Evolutionary conservation across 2,329 filamentous ascomycete species (phyloP).

Genomic region (Plenodomus biglobosus): DNA sequence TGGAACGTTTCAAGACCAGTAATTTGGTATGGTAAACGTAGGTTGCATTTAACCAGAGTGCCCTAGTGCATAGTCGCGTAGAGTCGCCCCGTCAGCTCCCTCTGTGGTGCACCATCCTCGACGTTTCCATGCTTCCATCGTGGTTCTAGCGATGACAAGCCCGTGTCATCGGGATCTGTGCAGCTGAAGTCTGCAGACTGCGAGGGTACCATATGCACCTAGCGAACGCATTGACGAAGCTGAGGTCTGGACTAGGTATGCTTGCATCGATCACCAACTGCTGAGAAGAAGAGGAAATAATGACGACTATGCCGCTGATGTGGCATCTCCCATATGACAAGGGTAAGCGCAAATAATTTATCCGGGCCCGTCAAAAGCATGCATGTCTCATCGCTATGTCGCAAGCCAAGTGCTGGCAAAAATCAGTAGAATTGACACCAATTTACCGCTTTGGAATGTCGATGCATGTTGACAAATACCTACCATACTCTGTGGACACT

Average conservation of each 20-base stretch:
- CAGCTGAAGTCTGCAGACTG: slow-evolving; percentile 10
- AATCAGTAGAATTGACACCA: background rate
- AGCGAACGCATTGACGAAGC: slow-evolving; percentile 6
- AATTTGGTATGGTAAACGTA: slow-evolving; percentile 14
- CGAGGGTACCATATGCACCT: too few species aligned
- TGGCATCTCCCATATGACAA: background rate
- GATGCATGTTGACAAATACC: background rate
- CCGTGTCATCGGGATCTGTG: slow-evolving; percentile 18
- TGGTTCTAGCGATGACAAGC: slow-evolving; percentile 23
- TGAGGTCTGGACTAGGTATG: slow-evolving; percentile 3
- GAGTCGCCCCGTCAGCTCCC: slow-evolving; percentile 9
- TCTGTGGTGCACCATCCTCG: background rate
- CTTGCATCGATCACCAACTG: slow-evolving; percentile 1
- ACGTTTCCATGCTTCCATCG: slow-evolving; percentile 11
- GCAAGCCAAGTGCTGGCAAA: background rate
- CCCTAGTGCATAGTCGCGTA: slow-evolving; percentile 9
- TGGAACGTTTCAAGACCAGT: slow-evolving; percentile 6
- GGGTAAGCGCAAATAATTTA: background rate
- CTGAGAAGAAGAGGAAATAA: background rate
- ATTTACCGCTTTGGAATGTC: background rate
- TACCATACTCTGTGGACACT: too few species aligned
- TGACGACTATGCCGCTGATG: background rate
- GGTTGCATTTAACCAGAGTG: slow-evolving; percentile 16
- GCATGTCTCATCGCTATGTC: background rate
- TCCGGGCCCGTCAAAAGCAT: background rate